A percentile compares a stretch with the other conserved stretches of the same genome.
Evolutionary conservation across 352 stramenopile genomes (phyloP).

Genomic region (Hyaloperonospora brassicae): DNA sequence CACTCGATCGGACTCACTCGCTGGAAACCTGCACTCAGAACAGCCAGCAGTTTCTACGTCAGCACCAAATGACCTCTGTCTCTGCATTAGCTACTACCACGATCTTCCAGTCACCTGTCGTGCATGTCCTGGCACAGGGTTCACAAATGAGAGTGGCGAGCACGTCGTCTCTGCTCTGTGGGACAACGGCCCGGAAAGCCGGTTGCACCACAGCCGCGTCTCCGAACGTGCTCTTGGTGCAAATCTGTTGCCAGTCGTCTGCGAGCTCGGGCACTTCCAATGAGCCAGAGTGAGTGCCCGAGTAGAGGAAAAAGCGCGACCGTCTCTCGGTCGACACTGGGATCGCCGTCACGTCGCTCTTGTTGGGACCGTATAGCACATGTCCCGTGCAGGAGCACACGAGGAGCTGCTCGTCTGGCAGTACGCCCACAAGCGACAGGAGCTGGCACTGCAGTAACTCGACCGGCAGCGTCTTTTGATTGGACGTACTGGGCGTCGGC

Average conservation of each 20-base stretch:
- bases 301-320: conserved; percentile 39
- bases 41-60: conserved; percentile 4
- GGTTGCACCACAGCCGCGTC: conserved; percentile 38
- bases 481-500: conserved; percentile 15
- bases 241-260: conserved; percentile 54
- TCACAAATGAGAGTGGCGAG: conserved; percentile 38
- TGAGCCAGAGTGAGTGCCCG: conserved; percentile 5
- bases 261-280: conserved; percentile 10
- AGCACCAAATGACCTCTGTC: not conserved
- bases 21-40: conserved; percentile 27
- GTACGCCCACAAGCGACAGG: conserved; percentile 53
- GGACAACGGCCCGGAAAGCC: conserved; percentile 34
- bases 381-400: conserved; percentile 34
- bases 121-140: conserved; percentile 56
- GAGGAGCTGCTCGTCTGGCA: conserved; percentile 49
- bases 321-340: conserved; percentile 6
- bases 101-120: conserved; percentile 50
- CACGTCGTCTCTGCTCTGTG: not conserved
- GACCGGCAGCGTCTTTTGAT: conserved; percentile 28
- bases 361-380: conserved; percentile 27
- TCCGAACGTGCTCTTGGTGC: conserved; percentile 54
- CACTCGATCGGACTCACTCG: conserved; percentile 42
- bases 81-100: not conserved
- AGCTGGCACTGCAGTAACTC: conserved; percentile 67
- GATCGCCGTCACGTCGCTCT: conserved; percentile 15